Percentiles rank a stretch among this genome's conserved stretches.
Conservation (phyloP, 179 eudicot genomes). For the Amaranthus tricolor region DNA sequence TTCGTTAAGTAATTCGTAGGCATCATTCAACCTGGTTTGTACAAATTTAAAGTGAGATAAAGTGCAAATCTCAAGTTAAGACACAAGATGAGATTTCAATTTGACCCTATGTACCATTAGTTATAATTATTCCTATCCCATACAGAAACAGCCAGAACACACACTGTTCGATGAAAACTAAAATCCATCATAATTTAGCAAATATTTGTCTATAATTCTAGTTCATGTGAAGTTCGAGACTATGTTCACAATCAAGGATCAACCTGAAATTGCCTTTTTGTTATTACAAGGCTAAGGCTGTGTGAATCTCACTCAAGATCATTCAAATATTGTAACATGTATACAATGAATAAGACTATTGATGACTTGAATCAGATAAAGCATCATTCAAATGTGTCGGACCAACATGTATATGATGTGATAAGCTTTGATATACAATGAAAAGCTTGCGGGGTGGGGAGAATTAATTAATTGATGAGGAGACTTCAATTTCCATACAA, state of each 20-base stretch:
- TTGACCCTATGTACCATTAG: background rate
- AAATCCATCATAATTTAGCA: background rate
- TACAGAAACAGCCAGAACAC: background rate
- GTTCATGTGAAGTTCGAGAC: background rate
- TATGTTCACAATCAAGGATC: background rate
- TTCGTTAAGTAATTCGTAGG: conserved; percentile 68
- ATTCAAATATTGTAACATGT: no score
- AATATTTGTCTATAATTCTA: background rate
- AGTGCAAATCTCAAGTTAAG: background rate
- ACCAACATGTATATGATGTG: background rate
- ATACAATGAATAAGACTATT: background rate
- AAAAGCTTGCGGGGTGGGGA: background rate
- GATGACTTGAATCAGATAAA: background rate
- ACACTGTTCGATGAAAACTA: background rate
- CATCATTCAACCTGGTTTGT: conserved; percentile 61
- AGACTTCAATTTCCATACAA: background rate
- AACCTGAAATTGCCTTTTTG: no score
- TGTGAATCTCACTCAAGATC: no score
- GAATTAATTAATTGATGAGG: background rate
- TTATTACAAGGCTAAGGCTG: no score
- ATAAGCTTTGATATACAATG: background rate
- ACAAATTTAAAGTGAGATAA: background rate
- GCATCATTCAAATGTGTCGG: background rate
- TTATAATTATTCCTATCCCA: background rate
- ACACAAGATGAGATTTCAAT: background rate